phyloP scores from a whole-genome alignment of 352 stramenopile genomes.

The Phytophthora podocarpi region DNA sequence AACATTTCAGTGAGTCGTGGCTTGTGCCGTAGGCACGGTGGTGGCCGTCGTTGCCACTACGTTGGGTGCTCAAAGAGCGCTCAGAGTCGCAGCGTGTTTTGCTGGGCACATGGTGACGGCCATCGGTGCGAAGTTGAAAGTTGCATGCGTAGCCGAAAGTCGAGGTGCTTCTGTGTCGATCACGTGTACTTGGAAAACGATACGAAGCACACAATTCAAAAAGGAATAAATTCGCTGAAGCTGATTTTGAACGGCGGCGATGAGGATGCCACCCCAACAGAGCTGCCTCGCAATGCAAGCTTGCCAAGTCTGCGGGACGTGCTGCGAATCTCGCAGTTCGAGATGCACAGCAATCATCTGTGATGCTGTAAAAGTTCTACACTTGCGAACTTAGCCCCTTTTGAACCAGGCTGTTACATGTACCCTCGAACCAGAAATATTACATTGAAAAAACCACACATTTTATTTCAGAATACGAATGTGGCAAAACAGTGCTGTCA shows the following conservation, averaged over 20 bases:
- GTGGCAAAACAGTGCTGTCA: too few species aligned
- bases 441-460: too few species aligned
- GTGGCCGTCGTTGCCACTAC: slow-evolving; percentile 59
- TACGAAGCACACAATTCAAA: not conserved
- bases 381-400: too few species aligned
- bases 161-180: slow-evolving; percentile 65
- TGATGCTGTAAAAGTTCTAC: slow-evolving; percentile 8
- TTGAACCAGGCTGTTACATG: too few species aligned
- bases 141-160: slow-evolving; percentile 68
- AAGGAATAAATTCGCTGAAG: slow-evolving; percentile 6
- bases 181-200: slow-evolving; percentile 54
- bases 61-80: slow-evolving; percentile 53
- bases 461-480: too few species aligned
- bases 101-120: slow-evolving; percentile 67
- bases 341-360: slow-evolving; percentile 24
- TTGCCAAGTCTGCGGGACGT: slow-evolving; percentile 36
- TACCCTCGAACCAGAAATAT: too few species aligned
- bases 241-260: slow-evolving; percentile 17
- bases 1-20: slow-evolving; percentile 70
- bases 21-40: slow-evolving; percentile 63
- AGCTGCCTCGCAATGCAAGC: slow-evolving; percentile 6
- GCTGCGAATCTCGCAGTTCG: too few species aligned
- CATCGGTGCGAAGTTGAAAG: slow-evolving; percentile 63
- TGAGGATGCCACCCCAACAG: not conserved
- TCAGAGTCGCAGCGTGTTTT: slow-evolving; percentile 65